phyloP scores from a whole-genome alignment of 2,329 filamentous ascomycete species.

The Aspergillus ochraceoroseus region DNA sequence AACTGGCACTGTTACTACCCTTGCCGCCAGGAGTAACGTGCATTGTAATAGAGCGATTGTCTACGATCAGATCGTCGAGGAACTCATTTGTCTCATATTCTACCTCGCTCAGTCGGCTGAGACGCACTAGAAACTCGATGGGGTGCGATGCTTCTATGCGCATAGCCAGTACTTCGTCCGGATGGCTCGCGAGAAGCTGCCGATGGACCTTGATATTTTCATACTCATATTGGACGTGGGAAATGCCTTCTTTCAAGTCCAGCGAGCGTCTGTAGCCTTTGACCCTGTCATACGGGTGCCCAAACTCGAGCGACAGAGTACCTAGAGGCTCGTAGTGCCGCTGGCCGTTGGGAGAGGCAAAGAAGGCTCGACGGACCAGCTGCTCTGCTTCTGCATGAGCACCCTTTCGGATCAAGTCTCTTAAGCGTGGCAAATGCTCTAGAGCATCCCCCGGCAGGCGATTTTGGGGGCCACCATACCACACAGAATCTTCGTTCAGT shows the following conservation, averaged over 20 bases:
- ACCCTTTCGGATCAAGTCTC: constrained; percentile 41
- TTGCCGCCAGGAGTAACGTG: constrained; percentile 39
- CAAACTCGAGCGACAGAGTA: constrained; percentile 42
- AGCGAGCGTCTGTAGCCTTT: constrained; percentile 40
- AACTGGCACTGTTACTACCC: constrained; percentile 33
- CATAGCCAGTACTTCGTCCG: constrained; percentile 41
- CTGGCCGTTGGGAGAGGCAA: constrained; percentile 45
- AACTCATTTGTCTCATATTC: constrained; percentile 46
- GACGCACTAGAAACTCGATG: constrained; percentile 30
- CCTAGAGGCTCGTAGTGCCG: constrained; percentile 48
- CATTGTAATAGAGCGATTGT: constrained; percentile 33
- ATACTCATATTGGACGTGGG: constrained; percentile 38
- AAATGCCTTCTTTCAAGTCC: constrained; percentile 37
- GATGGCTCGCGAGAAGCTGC: constrained; percentile 43
- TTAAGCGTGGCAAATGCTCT: constrained; percentile 37
- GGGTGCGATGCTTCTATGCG: constrained; percentile 24
- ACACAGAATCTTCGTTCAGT: constrained; percentile 49
- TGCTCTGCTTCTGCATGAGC: constrained; percentile 43
- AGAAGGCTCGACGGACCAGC: constrained; percentile 42
- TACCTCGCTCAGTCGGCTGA: constrained; percentile 39
- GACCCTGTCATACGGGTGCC: constrained; percentile 28
- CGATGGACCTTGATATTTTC: constrained; percentile 33
- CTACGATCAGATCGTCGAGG: constrained; percentile 35
- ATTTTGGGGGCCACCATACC: constrained; percentile 46
- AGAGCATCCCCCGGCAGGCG: constrained; percentile 41